Base-by-base conservation (phyloP, 176 grass and related monocot species). In the Tillandsia leiboldiana region DNA sequence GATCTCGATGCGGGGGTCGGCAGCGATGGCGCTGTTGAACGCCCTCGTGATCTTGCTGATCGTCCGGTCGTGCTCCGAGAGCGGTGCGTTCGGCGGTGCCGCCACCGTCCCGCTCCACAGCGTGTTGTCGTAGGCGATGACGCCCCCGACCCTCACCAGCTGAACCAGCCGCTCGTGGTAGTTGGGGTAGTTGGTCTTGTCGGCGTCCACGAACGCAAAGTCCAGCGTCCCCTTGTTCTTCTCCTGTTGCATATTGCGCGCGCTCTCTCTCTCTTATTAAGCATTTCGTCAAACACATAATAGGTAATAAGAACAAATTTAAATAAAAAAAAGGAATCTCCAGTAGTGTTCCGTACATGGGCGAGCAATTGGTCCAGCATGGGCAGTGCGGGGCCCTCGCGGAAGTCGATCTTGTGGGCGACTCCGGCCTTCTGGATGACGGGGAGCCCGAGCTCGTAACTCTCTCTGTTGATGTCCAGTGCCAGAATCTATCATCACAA, bases 111-210 rank as follows among this genome's bases (percentile, higher is more conserved):
- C 87, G 6, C 68, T 71, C 73, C 79, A 96, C 42, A 96, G 75
- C 49, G 84, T 96, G 82, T 91, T 96, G 80, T 96, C 87, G 70
- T 91, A 96, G 11, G 70, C 84, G 12, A 96, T 82, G 17, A 86
- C 64, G 23, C 91, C 84, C 53, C 91, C 80, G 49, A 83, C 72
- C 54, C 72, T 85, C 71, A 96, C 82, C 13, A 91, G 77, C 53
- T 77, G 62, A 13, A 88, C 59, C 59, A 75, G 77, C 68, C 64
- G 71, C 73, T 81, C 64, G 68, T 96, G 91, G 77, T 96, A 96
- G 11, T 42, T 64, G 26, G 13, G 10, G 74, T 96, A 96, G 68
- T 79, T 88, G 2, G 0, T 0, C 72, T 96, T 91, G 49, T 96
- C 91, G 0, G 87, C 84, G 66, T 96, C 91, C 27, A 88, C 82